These are phyloP conservation scores for Trypanosoma rangeli DNA, from an alignment of 208 protist species.

Conservation along the genomic window DNA sequence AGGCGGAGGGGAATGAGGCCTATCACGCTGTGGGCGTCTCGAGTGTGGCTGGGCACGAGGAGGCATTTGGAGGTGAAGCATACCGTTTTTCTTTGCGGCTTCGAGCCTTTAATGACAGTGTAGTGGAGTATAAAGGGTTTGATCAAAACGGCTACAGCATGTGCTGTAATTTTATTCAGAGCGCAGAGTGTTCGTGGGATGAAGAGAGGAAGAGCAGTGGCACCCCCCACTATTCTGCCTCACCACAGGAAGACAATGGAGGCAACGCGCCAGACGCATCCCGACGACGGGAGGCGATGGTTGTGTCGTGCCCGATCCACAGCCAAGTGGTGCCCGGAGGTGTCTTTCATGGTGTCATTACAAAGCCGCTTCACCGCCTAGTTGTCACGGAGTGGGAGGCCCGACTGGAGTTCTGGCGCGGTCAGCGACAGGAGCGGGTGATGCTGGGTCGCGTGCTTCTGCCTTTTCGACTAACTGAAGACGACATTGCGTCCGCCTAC, in stretches of 20 bases:
- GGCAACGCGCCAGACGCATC: background rate
- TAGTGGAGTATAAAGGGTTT: conserved; percentile 80
- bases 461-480: conserved; percentile 48
- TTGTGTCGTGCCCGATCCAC: conserved; percentile 40
- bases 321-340: background rate
- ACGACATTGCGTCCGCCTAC: conserved; percentile 18
- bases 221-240: background rate
- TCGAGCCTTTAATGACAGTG: conserved; percentile 31
- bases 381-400: conserved; percentile 46
- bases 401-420: conserved; percentile 53
- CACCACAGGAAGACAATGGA: background rate
- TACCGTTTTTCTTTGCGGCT: conserved; percentile 58
- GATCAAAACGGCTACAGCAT: conserved; percentile 75
- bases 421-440: conserved; percentile 21
- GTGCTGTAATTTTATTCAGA: conserved; percentile 65
- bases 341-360: conserved; percentile 39
- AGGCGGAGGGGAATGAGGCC: conserved; percentile 5
- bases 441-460: conserved; percentile 62
- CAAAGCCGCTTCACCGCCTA: conserved; percentile 64
- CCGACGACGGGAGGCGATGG: conserved; percentile 12
- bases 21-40: background rate
- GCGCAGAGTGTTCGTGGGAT: conserved; percentile 21
- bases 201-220: background rate
- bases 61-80: conserved; percentile 29
- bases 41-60: background rate